Evolutionary conservation across 164 flowering plant genomes (phyloP), one percentile per base, ranked within the genome.

Genomic region (Vitis amurensis): DNA sequence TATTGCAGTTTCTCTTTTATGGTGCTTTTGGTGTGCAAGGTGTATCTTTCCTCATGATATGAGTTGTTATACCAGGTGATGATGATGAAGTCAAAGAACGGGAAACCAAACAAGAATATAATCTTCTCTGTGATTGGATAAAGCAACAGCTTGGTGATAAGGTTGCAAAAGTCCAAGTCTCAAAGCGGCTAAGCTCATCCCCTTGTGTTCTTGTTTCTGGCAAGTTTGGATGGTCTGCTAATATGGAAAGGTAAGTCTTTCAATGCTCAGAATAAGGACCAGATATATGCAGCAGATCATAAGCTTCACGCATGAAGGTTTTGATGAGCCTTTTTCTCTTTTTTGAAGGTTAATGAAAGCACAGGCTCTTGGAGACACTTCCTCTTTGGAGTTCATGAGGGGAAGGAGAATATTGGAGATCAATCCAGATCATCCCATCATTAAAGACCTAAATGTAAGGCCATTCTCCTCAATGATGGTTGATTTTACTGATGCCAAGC

Each of bases 161-260:
- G 82, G 98, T 95, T 64, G 99, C 99, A 9, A 95, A 91, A 77
- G 99, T 95, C 55, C 94, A 95, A 81, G 74, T 95, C 27, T 93
- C 99, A 2, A 93, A 89, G 76, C 94, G 99, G 27, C 80, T 95
- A 6, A 89, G 93, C 82, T 84, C 97, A 15, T 95, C 99, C 27
- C 99, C 99, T 3, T 95, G 99, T 80, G 99, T 95, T 67, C 98
- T 95, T 74, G 99, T 93, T 57, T 90, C 99, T 76, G 98, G 99
- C 70, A 95, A 95, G 83, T 95, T 95, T 79, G 99, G 99, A 44
- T 95, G 99, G 99, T 95, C 99, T 53, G 99, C 99, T 30, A 95
- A 95, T 72, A 95, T 95, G 99, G 99, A 95, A 83, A 93, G 98
- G 99, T 95, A 51, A 50, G 78, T 55, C 27, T 44, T 56, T 30